A percentile compares a stretch with the other conserved stretches of the same genome.
Conservation (phyloP, 2,329 filamentous ascomycete species). For the Neospermospora avenae region DNA sequence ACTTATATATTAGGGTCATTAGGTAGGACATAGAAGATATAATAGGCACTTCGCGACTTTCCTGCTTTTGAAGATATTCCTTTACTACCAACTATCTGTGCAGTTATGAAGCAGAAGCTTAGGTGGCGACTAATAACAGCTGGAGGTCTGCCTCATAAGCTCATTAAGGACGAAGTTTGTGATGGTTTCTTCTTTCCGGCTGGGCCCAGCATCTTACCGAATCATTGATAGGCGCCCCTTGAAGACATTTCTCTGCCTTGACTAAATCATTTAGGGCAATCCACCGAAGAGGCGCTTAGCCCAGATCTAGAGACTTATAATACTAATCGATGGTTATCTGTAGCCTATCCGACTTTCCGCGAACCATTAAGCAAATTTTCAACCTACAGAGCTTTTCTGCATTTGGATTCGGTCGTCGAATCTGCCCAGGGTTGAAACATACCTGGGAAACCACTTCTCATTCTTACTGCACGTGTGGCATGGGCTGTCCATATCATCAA, state of each 20-base stretch:
- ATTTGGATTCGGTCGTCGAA: constrained; percentile 51
- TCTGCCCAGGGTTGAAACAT: too few species aligned
- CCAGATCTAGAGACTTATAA: constrained; percentile 42
- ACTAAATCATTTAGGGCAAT: neutral
- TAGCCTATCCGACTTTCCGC: constrained; percentile 37
- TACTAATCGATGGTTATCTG: constrained; percentile 42
- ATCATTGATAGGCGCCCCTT: constrained; percentile 28
- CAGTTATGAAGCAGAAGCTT: constrained; percentile 45
- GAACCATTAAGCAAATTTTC: constrained; percentile 51
- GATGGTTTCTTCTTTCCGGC: constrained; percentile 14
- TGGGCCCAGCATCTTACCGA: constrained; percentile 44
- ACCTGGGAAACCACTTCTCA: constrained; percentile 12
- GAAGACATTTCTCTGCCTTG: neutral
- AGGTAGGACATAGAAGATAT: too few species aligned
- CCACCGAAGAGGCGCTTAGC: constrained; percentile 38
- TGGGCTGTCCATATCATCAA: neutral
- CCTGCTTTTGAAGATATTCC: constrained; percentile 45
- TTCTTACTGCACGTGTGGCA: neutral
- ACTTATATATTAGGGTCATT: too few species aligned
- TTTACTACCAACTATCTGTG: constrained; percentile 42
- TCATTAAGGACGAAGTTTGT: constrained; percentile 53
- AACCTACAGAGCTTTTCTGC: constrained; percentile 51
- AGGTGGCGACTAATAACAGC: constrained; percentile 46
- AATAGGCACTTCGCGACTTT: constrained; percentile 43
- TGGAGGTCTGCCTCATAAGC: constrained; percentile 51